Base-by-base conservation (phyloP, 2,329 filamentous ascomycete genomes). In the Sphaceloma murrayae region DNA sequence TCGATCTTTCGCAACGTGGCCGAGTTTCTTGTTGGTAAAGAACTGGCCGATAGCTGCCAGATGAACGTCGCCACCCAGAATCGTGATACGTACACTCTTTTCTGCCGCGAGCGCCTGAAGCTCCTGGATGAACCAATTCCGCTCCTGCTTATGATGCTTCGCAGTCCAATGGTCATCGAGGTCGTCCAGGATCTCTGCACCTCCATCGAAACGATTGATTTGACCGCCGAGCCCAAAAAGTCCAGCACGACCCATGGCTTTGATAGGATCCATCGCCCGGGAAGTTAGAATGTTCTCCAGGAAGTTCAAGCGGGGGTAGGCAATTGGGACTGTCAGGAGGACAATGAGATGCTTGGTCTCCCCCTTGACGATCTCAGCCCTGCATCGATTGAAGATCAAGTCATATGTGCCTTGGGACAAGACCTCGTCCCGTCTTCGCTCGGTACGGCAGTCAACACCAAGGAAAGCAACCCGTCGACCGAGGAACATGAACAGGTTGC, bases 91-190 rank as follows among this genome's bases (percentile, higher is more conserved):
- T 40, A 95, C 76, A 10, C 86, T 94, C 61, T 94, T 94, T 60
- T 91, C 86, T 16, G 85, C 86, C 6, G 93, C 88, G 48, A 98
- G 72, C 56, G 94, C 86, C 62, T 98, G 93, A 18, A 98, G 68
- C 55, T 95, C 87, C 58, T 91, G 83, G 30, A 98, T 77, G 50
- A 96, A 72, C 62, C 85, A 82, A 50, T 80, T 85, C 40, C 91
- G 78, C 64, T 98, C 91, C 18, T 78, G 73, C 60, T 96, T 98
- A 67, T 96, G 88, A 58, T 87, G 85, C 59, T 86, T 94, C 27
- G 89, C 85, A 1, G 89, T 95, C 91, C 91, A 98, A 59, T 98
- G 89, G 61, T 96, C 91, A 58, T 95, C 89, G 7, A 94, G 67
- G 55, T 94, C 87, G 58, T 94, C 88, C 19, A 94, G 69, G 10